Evolutionary conservation across 331 rosid species (phyloP).

Genomic region (Arachis monticola): DNA sequence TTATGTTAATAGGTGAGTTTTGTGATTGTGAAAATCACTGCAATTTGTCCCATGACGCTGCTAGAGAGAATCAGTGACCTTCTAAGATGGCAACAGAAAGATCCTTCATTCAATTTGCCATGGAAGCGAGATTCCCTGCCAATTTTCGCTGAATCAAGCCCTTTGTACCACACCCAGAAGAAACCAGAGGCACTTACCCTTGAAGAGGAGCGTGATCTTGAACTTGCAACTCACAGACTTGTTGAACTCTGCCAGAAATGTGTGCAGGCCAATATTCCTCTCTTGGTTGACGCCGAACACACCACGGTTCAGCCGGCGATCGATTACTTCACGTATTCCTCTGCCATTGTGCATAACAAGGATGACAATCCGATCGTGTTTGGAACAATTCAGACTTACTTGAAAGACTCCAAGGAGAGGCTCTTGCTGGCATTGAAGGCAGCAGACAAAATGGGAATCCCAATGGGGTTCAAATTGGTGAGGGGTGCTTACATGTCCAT

Average conservation of each 20-base stretch:
- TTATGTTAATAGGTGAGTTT: slow-evolving; percentile 62
- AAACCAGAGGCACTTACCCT: slow-evolving; percentile 60
- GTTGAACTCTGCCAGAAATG: slow-evolving; percentile 60
- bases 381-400: slow-evolving; percentile 81
- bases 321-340: slow-evolving; percentile 84
- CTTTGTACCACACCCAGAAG: slow-evolving; percentile 71
- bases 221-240: slow-evolving; percentile 59
- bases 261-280: slow-evolving; percentile 55
- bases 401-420: slow-evolving; percentile 84
- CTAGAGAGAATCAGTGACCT: slow-evolving; percentile 73
- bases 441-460: slow-evolving; percentile 62
- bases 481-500: slow-evolving; percentile 94
- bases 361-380: slow-evolving; percentile 60
- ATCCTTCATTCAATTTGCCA: slow-evolving; percentile 69
- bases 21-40: slow-evolving; percentile 73
- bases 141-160: slow-evolving; percentile 68
- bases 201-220: slow-evolving; percentile 70
- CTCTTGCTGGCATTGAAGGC: slow-evolving; percentile 51
- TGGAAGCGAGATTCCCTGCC: slow-evolving; percentile 83
- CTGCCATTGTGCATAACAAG: slow-evolving; percentile 63
- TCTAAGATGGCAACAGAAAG: slow-evolving; percentile 83
- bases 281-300: slow-evolving; percentile 84
- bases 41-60: slow-evolving; percentile 80
- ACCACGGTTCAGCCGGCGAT: slow-evolving; percentile 83
- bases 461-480: slow-evolving; percentile 83